Evolutionary conservation across 176 grass and related monocot species (phyloP).

Genomic region (Eleusine coracana): DNA sequence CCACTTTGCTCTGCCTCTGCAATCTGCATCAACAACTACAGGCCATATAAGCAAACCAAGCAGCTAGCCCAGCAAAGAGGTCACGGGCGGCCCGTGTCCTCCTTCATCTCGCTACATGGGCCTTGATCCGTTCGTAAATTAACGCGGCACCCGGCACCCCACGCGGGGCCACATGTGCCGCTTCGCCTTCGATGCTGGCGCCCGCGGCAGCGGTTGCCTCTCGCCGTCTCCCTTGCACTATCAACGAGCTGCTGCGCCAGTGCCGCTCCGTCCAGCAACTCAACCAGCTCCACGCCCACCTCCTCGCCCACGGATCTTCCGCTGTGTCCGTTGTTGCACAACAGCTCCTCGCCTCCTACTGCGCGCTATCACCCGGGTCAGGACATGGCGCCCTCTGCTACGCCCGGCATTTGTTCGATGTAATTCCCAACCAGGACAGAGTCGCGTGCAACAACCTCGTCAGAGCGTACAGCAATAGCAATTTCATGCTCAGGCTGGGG

Average conservation of each 20-base stretch:
- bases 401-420: slow-evolving; percentile 40
- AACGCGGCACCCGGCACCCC: too few species aligned
- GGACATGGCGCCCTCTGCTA: neutral
- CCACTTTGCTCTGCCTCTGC: neutral
- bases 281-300: slow-evolving; percentile 46
- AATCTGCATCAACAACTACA: neutral
- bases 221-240: neutral
- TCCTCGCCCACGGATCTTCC: slow-evolving; percentile 1
- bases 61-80: neutral
- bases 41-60: neutral
- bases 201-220: neutral
- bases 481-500: slow-evolving; percentile 25
- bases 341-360: slow-evolving; percentile 44
- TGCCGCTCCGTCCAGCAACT: slow-evolving; percentile 37
- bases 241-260: slow-evolving; percentile 24
- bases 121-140: neutral
- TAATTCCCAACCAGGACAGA: slow-evolving; percentile 34
- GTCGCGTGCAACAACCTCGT: slow-evolving; percentile 37
- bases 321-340: neutral
- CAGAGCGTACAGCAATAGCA: slow-evolving; percentile 38
- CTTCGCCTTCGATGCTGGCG: slow-evolving; percentile 18
- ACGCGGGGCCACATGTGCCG: neutral
- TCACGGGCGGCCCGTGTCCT: neutral
- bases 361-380: neutral
- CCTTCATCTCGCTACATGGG: neutral